A percentile compares a stretch with the other conserved stretches of the same genome.
Evolutionary conservation across 345 rosid genomes (phyloP).

Genomic region (Eucalyptus coolabah): DNA sequence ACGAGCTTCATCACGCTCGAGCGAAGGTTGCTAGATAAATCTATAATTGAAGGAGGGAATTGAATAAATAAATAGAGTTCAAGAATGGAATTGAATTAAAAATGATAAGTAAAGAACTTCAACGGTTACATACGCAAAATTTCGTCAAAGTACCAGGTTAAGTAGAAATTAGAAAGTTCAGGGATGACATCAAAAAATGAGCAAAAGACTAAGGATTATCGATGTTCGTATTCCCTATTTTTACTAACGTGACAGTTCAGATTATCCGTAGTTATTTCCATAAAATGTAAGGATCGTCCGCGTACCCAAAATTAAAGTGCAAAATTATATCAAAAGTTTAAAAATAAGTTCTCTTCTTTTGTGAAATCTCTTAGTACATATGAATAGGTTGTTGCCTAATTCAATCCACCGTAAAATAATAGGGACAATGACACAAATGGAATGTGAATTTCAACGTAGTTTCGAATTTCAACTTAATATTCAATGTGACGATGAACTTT

Average conservation of each 20-base stretch:
- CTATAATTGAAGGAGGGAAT: neutral
- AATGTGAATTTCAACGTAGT: no score
- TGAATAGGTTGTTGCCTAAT: neutral
- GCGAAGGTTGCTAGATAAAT: neutral
- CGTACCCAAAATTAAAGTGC: neutral
- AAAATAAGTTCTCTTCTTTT: neutral
- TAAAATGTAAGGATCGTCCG: neutral
- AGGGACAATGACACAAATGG: no score
- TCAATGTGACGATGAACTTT: no score
- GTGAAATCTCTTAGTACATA: neutral
- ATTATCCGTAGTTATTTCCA: rapidly evolving
- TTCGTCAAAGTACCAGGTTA: neutral
- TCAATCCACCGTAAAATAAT: neutral
- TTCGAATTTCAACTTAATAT: no score
- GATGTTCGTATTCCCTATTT: neutral
- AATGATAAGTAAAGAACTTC: neutral
- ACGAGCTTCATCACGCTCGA: neutral
- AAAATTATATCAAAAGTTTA: neutral
- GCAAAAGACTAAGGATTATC: neutral
- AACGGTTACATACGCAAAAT: rapidly evolving
- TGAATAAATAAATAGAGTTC: neutral
- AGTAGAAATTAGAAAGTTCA: neutral
- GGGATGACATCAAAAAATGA: neutral
- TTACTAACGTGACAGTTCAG: rapidly evolving
- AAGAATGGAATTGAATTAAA: neutral